Base-by-base conservation (phyloP, 225 moss, liverwort and hornwort species). In the Climacium dendroides region DNA sequence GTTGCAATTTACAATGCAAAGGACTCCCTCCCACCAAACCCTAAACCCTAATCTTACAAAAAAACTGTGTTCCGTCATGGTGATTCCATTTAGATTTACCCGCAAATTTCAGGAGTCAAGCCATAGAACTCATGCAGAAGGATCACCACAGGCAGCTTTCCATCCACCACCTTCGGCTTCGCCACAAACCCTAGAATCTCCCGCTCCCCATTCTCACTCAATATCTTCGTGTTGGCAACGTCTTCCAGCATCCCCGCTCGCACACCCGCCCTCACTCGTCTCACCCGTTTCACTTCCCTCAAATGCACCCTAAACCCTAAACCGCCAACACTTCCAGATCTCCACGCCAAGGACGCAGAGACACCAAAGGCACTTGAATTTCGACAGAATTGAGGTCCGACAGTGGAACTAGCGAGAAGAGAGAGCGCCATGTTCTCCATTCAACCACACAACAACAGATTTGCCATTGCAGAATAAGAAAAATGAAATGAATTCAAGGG, bases 51-150 rank as follows among this genome's bases (percentile, higher is more conserved):
- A 73, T n/a, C 37, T 37, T 17, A 77, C n/a, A 15, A 6, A 25
- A 54, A 55, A 26, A 3, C 55, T 26, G 7, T 4, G 10, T 19
- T 37, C 78, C 17, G 17, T 37, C 37, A 19, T 3, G 20, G 32
- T 28, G 32, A n/a, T 39, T 64, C 16, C 85, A n/a, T 30, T n/a
- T 16, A 37, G 63, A 75, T 26, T 89, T 90, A 90, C 91, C 91
- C 91, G 82, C 91, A 93, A 70, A 91, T 93, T 89, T 93, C 93
- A 88, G 90, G 91, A 89, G 91, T 93, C 89, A 93, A 77, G 84
- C 93, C 91, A 85, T 91, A 93, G 19, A 93, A 93, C 70, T 93
- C 93, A n/a, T 93, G 93, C 79, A 93, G 65, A 41, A 93, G 91
- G 39, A 93, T 85, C 66, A 93, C 90, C 48, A 93, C 91, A 75